phyloP scores from a whole-genome alignment of 805 yeast species.

The Tetrapisispora phaffii region DNA sequence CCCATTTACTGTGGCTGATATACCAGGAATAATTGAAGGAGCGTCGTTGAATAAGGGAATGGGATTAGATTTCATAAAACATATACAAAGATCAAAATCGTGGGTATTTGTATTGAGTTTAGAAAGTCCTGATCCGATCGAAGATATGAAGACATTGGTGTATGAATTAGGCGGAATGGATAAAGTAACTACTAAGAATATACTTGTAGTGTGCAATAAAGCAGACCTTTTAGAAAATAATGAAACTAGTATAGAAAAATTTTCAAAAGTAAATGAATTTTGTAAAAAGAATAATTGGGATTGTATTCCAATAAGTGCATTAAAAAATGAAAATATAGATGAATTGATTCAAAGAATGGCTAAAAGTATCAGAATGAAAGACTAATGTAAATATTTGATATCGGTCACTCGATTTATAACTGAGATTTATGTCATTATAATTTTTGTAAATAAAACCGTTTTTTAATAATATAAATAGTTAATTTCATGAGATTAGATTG shows the following conservation, averaged over 20 bases:
- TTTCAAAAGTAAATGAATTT: conserved; percentile 34
- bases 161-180: conserved; percentile 58
- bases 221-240: conserved; percentile 54
- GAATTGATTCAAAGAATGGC: conserved; percentile 64
- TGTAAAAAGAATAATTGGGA: conserved; percentile 48
- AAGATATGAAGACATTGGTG: conserved; percentile 52
- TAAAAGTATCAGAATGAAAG: conserved; percentile 25
- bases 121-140: conserved; percentile 55
- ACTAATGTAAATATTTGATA: neutral
- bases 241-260: conserved; percentile 41
- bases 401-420: neutral
- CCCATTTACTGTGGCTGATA: conserved; percentile 86
- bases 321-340: conserved; percentile 61
- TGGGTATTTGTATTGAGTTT: conserved; percentile 77
- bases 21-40: conserved; percentile 89
- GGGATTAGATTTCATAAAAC: conserved; percentile 88
- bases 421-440: neutral
- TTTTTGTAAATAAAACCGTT: neutral
- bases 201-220: conserved; percentile 83
- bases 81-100: conserved; percentile 85
- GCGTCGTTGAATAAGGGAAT: conserved; percentile 80
- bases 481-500: too few species aligned
- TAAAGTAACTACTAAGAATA: conserved; percentile 49
- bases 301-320: conserved; percentile 77
- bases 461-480: too few species aligned